Evolutionary conservation across 2,329 filamentous ascomycete genomes (phyloP).

Genomic region (Aspergillus neotritici): DNA sequence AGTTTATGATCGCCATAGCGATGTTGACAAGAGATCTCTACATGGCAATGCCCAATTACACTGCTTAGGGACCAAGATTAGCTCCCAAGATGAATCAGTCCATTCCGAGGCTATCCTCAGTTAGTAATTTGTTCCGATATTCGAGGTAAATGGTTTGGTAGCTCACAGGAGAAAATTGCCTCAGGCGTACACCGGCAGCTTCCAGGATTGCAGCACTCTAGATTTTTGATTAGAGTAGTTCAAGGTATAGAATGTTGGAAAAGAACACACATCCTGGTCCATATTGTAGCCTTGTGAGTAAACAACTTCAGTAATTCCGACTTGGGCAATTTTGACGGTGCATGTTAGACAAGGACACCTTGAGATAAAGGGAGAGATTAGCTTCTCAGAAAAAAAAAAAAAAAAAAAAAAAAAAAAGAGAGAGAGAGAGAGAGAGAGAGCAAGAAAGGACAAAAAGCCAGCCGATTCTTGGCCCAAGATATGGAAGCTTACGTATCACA

Average conservation of each 20-base stretch:
- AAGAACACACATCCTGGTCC: conserved; percentile 59
- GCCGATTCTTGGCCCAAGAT: too few relatives aligned
- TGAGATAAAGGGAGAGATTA: conserved; percentile 2
- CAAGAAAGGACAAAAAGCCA: too few relatives aligned
- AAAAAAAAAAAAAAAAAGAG: not conserved
- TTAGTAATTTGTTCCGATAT: conserved; percentile 7
- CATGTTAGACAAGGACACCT: conserved; percentile 92
- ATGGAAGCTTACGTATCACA: conserved; percentile 63
- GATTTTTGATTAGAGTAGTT: conserved; percentile 10
- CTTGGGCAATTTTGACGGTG: conserved; percentile 96
- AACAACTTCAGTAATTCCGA: conserved; percentile 91
- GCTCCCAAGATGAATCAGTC: conserved; percentile 58
- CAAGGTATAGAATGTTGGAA: not conserved
- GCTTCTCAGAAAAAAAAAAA: not conserved
- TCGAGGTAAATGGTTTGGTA: conserved; percentile 2
- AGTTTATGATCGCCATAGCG: too few relatives aligned
- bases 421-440: too few relatives aligned
- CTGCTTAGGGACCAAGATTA: not conserved
- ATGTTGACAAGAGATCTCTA: too few relatives aligned
- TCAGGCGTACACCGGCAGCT: conserved; percentile 74
- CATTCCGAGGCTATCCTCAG: conserved; percentile 53
- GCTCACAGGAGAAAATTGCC: conserved; percentile 77
- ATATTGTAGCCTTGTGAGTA: conserved; percentile 94
- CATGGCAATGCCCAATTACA: too few relatives aligned
- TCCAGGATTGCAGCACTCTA: conserved; percentile 72